Conservation (phyloP, 2,329 filamentous ascomycete species). For the Penicillium vulpinum region DNA sequence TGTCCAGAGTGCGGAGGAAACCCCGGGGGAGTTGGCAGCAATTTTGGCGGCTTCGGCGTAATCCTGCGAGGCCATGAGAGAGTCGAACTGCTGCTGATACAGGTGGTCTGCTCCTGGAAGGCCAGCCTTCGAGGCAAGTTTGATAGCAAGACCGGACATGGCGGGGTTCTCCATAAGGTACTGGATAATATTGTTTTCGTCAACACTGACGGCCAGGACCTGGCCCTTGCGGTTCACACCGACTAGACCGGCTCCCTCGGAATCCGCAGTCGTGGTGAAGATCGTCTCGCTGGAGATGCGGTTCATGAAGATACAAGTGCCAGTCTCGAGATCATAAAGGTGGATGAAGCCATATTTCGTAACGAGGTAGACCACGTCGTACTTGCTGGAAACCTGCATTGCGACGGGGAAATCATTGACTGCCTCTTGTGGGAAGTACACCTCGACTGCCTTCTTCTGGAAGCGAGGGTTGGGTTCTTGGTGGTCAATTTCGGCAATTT, state of each 20-base stretch:
- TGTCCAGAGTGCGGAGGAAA: slow-evolving; percentile 90
- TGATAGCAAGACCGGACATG: slow-evolving; percentile 89
- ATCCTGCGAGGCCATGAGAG: slow-evolving; percentile 74
- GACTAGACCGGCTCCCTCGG: slow-evolving; percentile 81
- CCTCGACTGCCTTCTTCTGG: slow-evolving; percentile 93
- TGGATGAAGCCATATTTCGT: slow-evolving; percentile 99
- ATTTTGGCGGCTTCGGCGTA: slow-evolving; percentile 91
- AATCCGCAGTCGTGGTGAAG: slow-evolving; percentile 87
- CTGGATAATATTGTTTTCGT: slow-evolving; percentile 86
- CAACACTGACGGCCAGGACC: slow-evolving; percentile 88
- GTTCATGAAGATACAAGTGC: slow-evolving; percentile 98
- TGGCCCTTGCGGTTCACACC: slow-evolving; percentile 98
- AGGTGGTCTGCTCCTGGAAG: slow-evolving; percentile 92
- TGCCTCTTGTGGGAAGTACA: slow-evolving; percentile 95
- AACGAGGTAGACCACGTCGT: slow-evolving; percentile 94
- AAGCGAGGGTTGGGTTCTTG: slow-evolving; percentile 84
- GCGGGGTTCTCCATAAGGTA: slow-evolving; percentile 96
- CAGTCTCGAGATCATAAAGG: slow-evolving; percentile 95
- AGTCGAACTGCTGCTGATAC: slow-evolving; percentile 90
- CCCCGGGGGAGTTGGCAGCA: slow-evolving; percentile 92
- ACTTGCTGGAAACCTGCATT: slow-evolving; percentile 95
- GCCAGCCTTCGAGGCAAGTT: slow-evolving; percentile 90
- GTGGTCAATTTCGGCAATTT: slow-evolving; percentile 97
- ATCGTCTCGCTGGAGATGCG: slow-evolving; percentile 99
- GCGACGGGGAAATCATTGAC: slow-evolving; percentile 97